Conservation (phyloP, 2,329 filamentous ascomycete genomes). For the Achaetomium macrosporum region DNA sequence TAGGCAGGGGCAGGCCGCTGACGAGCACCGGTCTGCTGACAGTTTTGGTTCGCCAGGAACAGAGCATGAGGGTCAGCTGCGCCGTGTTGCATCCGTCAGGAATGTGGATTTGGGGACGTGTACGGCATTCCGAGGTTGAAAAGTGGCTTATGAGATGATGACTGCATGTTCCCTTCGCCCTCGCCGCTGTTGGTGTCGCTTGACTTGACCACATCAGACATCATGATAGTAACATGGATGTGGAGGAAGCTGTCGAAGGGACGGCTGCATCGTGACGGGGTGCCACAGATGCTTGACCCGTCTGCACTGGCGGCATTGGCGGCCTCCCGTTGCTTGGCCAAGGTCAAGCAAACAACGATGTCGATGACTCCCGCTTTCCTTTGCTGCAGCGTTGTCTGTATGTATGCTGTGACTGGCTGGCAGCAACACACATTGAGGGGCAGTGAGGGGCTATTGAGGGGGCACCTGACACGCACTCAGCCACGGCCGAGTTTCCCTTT, state of each 20-base stretch:
- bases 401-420: conserved; percentile 18
- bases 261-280: neutral
- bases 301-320: conserved; percentile 3
- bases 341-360: too few relatives aligned
- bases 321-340: neutral
- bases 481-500: conserved; percentile 9
- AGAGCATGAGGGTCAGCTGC: conserved; percentile 14
- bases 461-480: conserved; percentile 23
- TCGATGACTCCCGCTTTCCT: neutral
- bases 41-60: conserved; percentile 19
- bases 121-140: neutral
- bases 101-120: conserved; percentile 4
- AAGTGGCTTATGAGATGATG: neutral
- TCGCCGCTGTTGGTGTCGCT: neutral
- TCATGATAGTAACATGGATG: too few relatives aligned
- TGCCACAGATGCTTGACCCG: neutral
- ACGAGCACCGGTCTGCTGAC: conserved; percentile 18
- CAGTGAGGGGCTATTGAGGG: conserved; percentile 17
- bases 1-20: conserved; percentile 7
- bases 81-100: conserved; percentile 11
- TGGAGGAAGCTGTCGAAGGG: neutral
- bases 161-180: neutral
- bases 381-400: neutral
- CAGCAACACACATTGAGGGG: conserved; percentile 19
- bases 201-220: too few relatives aligned